These are phyloP conservation scores for Elsinoe australis DNA, from an alignment of 2,329 filamentous ascomycete genomes.

Conservation along the genomic window DNA sequence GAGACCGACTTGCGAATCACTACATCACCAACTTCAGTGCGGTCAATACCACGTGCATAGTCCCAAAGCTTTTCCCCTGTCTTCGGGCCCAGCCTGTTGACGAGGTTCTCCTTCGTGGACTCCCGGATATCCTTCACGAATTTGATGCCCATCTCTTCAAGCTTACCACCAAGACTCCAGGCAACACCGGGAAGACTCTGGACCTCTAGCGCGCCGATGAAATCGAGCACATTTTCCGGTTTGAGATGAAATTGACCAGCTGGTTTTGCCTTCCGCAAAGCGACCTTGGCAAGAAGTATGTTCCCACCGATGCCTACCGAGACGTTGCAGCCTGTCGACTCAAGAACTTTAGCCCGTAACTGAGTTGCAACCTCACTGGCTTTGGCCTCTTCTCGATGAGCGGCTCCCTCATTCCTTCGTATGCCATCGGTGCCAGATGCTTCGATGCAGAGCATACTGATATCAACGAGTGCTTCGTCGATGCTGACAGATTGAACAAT, in stretches of 20 bases:
- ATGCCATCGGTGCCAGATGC: conserved; percentile 59
- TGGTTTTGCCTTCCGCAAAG: conserved; percentile 84
- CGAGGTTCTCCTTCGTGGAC: conserved; percentile 66
- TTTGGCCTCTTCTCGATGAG: conserved; percentile 70
- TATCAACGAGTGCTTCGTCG: conserved; percentile 85
- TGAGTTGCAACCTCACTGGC: conserved; percentile 62
- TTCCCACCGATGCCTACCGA: conserved; percentile 90
- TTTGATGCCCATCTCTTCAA: conserved; percentile 78
- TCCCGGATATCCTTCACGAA: conserved; percentile 76
- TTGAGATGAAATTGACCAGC: conserved; percentile 86
- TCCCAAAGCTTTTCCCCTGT: conserved; percentile 87
- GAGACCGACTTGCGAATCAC: conserved; percentile 87
- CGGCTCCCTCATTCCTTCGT: conserved; percentile 57
- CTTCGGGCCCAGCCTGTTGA: conserved; percentile 73
- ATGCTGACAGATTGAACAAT: conserved; percentile 93
- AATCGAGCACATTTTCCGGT: conserved; percentile 67
- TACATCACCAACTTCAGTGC: conserved; percentile 76
- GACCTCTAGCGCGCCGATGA: conserved; percentile 70
- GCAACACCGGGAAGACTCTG: conserved; percentile 87
- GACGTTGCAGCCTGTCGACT: conserved; percentile 73
- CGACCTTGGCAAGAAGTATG: conserved; percentile 84
- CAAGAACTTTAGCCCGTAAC: conserved; percentile 63
- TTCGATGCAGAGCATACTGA: conserved; percentile 61
- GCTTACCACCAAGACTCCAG: conserved; percentile 74
- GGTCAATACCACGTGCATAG: conserved; percentile 82